phyloP scores from a whole-genome alignment of 2,329 filamentous ascomycete species.

The Colletotrichum lentis region DNA sequence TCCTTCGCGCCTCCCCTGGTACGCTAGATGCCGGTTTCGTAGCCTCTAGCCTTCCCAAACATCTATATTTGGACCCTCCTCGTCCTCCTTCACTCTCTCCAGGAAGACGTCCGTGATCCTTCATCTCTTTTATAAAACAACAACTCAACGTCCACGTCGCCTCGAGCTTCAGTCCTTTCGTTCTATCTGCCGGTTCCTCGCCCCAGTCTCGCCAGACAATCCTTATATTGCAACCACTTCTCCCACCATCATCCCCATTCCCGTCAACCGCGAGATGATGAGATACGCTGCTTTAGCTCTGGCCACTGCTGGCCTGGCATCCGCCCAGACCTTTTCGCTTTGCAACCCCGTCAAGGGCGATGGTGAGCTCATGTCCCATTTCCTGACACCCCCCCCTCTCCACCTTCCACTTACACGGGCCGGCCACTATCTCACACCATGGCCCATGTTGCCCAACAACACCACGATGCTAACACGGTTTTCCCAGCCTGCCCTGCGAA shows the following conservation, averaged over 20 bases:
- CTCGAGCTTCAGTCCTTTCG: background rate
- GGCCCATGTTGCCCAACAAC: too few relatives aligned
- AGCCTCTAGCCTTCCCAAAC: conserved; percentile 2
- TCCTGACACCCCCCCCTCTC: background rate
- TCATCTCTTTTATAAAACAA: background rate
- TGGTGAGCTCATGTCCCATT: conserved; percentile 8
- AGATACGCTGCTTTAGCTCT: conserved; percentile 27
- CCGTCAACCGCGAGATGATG: conserved; percentile 13
- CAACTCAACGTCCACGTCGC: background rate
- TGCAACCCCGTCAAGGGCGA: conserved; percentile 39
- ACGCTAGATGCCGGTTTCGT: conserved; percentile 1
- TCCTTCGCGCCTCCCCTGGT: background rate
- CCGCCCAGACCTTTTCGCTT: conserved; percentile 35
- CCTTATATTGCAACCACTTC: too few relatives aligned
- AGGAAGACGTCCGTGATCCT: background rate
- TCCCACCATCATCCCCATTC: background rate
- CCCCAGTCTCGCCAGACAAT: background rate
- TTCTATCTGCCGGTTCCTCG: background rate
- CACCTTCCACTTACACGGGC: background rate
- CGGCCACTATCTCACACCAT: too few relatives aligned
- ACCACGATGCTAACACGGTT: conserved; percentile 8
- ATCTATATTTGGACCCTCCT: conserved; percentile 25
- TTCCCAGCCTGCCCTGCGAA: conserved; percentile 36
- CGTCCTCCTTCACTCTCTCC: background rate
- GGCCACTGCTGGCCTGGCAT: conserved; percentile 31